Conservation (phyloP, 176 grass and related monocot species). For the Ensete ventricosum region DNA sequence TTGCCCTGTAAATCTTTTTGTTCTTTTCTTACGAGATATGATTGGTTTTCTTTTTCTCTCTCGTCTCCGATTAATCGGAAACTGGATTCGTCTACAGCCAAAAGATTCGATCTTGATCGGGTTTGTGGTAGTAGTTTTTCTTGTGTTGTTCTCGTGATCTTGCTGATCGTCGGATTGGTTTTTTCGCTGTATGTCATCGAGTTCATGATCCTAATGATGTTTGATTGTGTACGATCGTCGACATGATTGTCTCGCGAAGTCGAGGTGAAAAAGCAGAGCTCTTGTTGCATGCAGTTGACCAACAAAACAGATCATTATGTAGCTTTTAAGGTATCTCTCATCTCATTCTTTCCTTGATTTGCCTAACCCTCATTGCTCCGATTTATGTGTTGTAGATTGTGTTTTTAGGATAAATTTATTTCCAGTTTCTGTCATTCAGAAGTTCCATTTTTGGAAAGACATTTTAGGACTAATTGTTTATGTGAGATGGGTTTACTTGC, state of each 20-base stretch:
- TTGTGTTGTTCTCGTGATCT: background rate
- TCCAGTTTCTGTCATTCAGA: background rate
- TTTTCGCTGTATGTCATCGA: background rate
- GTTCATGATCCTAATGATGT: conserved; percentile 9
- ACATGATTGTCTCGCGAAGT: conserved; percentile 27
- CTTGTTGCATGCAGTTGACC: conserved; percentile 56
- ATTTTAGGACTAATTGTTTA: background rate
- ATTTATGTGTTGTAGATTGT: background rate
- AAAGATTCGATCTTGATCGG: conserved; percentile 14
- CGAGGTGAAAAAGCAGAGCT: conserved; percentile 58
- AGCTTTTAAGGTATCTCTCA: conserved; percentile 64
- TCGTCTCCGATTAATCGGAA: conserved; percentile 18
- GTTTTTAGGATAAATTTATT: conserved; percentile 1
- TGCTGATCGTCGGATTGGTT: background rate
- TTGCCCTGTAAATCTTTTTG: conserved; percentile 48
- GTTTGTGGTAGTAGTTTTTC: conserved; percentile 1
- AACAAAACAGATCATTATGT: conserved; percentile 80
- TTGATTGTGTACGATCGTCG: conserved; percentile 10
- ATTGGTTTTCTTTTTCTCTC: background rate
- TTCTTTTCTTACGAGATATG: background rate
- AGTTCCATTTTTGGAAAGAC: background rate
- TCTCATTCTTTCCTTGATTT: background rate
- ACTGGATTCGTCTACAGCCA: background rate
- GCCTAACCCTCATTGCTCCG: background rate
- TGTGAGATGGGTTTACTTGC: background rate